Base-by-base conservation (phyloP, 2,329 filamentous ascomycete genomes). In the Paecilomyces niveus region DNA sequence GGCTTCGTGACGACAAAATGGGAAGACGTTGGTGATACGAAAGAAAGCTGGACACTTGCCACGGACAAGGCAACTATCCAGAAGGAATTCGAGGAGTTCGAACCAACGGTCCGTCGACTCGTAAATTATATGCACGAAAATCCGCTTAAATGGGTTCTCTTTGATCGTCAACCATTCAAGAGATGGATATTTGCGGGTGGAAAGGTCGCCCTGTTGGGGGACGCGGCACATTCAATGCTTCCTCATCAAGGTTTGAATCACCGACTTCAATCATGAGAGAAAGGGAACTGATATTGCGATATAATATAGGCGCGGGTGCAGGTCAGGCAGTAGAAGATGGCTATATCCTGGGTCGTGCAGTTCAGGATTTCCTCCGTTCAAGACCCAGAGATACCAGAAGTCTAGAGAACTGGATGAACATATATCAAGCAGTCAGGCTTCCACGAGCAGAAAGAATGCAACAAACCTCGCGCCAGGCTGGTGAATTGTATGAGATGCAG, bases 401-500 rank as follows among this genome's bases (percentile, higher is more conserved):
- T 45, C 61, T 72, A 5, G 59, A 67, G 31, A 35, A 53, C 3
- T 70, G 62, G 33, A 67, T 68, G 56, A 57, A 66, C 15, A 62
- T 75, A 5, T 75, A 75, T 55, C 71, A 76, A 62, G 54, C 58
- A 10, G n/a, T n/a, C n/a, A 66, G 73, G 8, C 57, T 70, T 11
- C 71, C 72, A 6, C 63, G 72, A 53, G 69, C 73, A 9, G 68
- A 73, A 54, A 70, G 68, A 53, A 62, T 67, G 18, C 71, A 73
- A 60, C 55, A 63, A 13, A 70, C 65, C 7, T 67, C 69, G 49
- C 62, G 72, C 22, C 63, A 66, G 13, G 64, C 72, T 6, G 73
- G 70, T 45, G 57, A 70, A 9, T 62, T 72, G 9, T 76, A 74
- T 58, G 70, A 76, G 62, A 63, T 74, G 61, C 67, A 72, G 61